Evolutionary conservation across 2,329 filamentous ascomycete species (phyloP), one percentile per base, ranked within the genome.

Genomic region (Aspergillus ochraceoroseus): DNA sequence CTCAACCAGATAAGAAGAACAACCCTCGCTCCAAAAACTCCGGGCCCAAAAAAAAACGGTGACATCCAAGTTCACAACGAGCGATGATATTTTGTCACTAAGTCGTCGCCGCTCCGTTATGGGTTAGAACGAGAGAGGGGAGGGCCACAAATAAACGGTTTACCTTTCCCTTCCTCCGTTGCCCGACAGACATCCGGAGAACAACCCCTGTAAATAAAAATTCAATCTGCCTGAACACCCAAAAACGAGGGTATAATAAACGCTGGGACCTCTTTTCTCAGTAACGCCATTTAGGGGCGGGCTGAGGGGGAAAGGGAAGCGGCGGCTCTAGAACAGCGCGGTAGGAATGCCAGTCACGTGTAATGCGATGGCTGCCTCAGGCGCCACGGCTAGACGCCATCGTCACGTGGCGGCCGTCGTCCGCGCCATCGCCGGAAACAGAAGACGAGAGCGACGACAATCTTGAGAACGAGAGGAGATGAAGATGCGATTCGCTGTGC

Each of bases 251-350:
- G 31, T 31, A 11, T 12, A 22, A 38, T 36, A 28, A 28, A 20
- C 27, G 28, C 18, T 43, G 11, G 33, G 42, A 18, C 31, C 22
- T 37, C 19, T 29, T 20, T 25, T 15, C 32, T n/a, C n/a, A n/a
- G n/a, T n/a, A n/a, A n/a, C n/a, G n/a, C n/a, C n/a, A n/a, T n/a
- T n/a, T n/a, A n/a, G n/a, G n/a, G n/a, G 20, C 29, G 23, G 37
- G 44, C 49, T 44, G 50, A 45, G 52, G 52, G 52, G 49, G 48
- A 43, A 41, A 35, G 31, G 13, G 27, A 31, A 15, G 38, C 31
- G 33, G 41, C 25, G 43, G 50, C 50, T 53, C 51, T 52, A 53
- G 51, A 54, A 54, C 51, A 27, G 30, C 32, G 42, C 49, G 41
- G 39, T 47, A 43, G 44, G 43, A 28, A 31, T 36, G 20, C 15